Base-by-base conservation (phyloP, 2,329 filamentous ascomycete species). In the Cytospora leucostoma region DNA sequence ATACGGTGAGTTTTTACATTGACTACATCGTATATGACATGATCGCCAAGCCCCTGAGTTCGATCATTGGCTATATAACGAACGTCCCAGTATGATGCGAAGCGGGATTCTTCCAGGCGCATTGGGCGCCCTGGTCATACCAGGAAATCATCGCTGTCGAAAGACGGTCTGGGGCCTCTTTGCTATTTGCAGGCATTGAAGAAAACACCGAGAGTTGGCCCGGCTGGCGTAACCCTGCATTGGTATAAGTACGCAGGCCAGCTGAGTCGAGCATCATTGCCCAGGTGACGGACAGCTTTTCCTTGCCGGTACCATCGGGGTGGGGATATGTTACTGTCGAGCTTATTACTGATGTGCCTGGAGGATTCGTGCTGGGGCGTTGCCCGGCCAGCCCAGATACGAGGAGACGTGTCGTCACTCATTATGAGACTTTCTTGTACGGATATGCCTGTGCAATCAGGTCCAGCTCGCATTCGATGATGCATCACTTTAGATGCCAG, bases 381-480 rank as follows among this genome's bases (percentile, higher is more conserved):
- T 57, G 55, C 27, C 35, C n/a, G 37, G 40, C 33, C 38, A 49
- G 27, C 13, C 55, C 10, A 17, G 8, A n/a, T 57, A 57, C 55
- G 8, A 50, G 7, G 40, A 50, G 27, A 57, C 55, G 55, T 27
- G 12, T 33, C 12, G 19, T 32, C 15, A 44, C 55, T 38, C 34
- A 49, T 15, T 11, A 49, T n/a, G n/a, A n/a, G 10, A 27, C 40
- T 11, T 50, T 50, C 10, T 13, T 47, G 55, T 57, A 27, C 27
- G 27, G 27, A 27, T 27, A 21, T 57, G 55, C 21, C 33, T 49
- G 6, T 40, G 55, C 19, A 57, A 57, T 15, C 44, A 57, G n/a
- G 6, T 34, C 12, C 12, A 15, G 32, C 35, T 33, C 10, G 49
- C 8, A 5, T 19, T 33, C 33, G 13, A 35, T 12, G 6, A n/a